These are phyloP conservation scores for Pseudoscleropodium purum DNA, from an alignment of 225 moss, liverwort and hornwort species.

Conservation along the genomic window DNA sequence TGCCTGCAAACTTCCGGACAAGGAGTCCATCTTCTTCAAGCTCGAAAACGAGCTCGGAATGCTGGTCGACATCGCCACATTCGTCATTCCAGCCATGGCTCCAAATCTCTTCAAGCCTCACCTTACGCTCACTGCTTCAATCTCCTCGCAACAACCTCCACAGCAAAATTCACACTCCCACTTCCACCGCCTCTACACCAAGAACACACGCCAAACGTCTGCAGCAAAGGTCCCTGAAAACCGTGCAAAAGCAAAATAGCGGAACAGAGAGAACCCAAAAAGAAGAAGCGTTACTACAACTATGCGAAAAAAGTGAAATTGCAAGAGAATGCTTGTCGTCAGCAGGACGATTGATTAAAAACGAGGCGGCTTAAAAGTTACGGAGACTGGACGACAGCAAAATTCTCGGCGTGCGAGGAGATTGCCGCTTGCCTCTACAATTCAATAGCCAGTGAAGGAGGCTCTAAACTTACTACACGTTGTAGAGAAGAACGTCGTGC, in stretches of 20 bases:
- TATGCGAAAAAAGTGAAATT: not conserved
- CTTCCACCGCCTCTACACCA: not conserved
- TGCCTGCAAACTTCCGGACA: constrained; percentile 44
- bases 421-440: not conserved
- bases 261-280: not conserved
- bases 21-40: constrained; percentile 47
- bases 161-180: not conserved
- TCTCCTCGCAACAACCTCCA: not conserved
- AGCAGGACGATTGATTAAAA: not conserved
- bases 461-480: not conserved
- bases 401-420: not conserved
- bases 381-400: not conserved
- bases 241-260: not conserved
- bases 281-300: not conserved
- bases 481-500: not conserved
- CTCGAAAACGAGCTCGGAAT: constrained; percentile 39
- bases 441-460: not conserved
- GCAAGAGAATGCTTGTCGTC: not conserved
- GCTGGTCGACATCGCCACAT: constrained; percentile 11
- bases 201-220: not conserved
- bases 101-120: not conserved
- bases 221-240: not conserved
- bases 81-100: constrained; percentile 22
- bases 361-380: not conserved
- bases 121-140: not conserved